phyloP scores from a whole-genome alignment of 2,329 filamentous ascomycete genomes.

The Hypoxylon sp. region DNA sequence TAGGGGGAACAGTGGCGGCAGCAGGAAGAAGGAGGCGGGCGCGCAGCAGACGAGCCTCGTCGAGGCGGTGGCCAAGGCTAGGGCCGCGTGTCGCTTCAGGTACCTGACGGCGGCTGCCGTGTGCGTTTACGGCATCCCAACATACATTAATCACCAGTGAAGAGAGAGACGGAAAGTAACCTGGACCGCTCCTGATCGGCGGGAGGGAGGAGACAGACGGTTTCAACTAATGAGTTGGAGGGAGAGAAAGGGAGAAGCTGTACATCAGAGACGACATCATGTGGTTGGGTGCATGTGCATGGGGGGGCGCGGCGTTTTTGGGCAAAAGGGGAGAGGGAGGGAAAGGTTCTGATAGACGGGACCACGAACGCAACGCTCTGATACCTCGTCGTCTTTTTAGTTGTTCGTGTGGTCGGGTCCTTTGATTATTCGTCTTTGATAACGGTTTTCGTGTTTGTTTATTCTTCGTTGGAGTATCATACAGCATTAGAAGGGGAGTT shows the following conservation, averaged over 20 bases:
- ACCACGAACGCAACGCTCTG: conserved; percentile 3
- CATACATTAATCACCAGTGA: conserved; percentile 68
- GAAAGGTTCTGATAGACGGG: background rate
- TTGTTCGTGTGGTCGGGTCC: too few species aligned
- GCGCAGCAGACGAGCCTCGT: conserved; percentile 64
- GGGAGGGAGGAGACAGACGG: background rate
- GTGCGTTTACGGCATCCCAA: conserved; percentile 93
- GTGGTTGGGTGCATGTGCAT: background rate
- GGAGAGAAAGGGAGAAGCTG: background rate
- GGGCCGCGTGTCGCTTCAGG: conserved; percentile 81
- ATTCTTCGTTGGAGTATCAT: too few species aligned
- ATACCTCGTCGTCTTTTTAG: conserved; percentile 24
- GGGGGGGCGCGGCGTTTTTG: conserved; percentile 24
- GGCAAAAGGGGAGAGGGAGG: too few species aligned
- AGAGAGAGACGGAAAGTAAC: too few species aligned
- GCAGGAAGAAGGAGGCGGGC: conserved; percentile 37
- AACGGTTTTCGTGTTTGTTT: too few species aligned
- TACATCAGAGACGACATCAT: background rate
- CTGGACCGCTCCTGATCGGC: background rate
- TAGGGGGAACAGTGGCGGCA: conserved; percentile 21
- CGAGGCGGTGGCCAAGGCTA: conserved; percentile 80
- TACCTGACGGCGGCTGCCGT: conserved; percentile 95
- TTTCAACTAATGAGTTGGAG: background rate
- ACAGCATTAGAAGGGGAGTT: too few species aligned
- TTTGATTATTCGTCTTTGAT: too few species aligned